Conservation (phyloP, 805 yeast species). For the Saccharomycopsis capsularis region DNA sequence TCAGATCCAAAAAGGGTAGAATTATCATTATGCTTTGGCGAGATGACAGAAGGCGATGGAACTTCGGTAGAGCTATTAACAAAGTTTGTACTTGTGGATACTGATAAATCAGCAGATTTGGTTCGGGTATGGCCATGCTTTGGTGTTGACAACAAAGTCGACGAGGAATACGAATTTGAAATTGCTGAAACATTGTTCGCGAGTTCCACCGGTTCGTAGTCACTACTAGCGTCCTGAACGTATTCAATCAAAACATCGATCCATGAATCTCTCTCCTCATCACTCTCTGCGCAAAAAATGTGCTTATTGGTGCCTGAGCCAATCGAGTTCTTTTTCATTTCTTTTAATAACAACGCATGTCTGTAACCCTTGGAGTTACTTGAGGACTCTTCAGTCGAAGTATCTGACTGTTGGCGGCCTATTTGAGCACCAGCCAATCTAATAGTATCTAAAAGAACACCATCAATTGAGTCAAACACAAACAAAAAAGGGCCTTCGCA, state of each 20-base stretch:
- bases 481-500: conserved; percentile 53
- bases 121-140: conserved; percentile 9
- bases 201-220: conserved; percentile 12
- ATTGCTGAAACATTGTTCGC: conserved; percentile 1
- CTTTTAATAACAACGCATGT: conserved; percentile 55
- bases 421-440: conserved; percentile 45
- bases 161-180: conserved; percentile 8
- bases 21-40: conserved; percentile 12
- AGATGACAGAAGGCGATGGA: conserved; percentile 5
- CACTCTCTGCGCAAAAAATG: conserved; percentile 72
- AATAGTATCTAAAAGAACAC: conserved; percentile 46
- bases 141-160: conserved; percentile 6
- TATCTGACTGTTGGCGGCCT: conserved; percentile 39
- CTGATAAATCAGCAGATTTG: conserved; percentile 11
- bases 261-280: conserved; percentile 71
- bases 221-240: conserved; percentile 18
- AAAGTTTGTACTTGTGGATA: background rate
- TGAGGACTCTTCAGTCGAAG: conserved; percentile 26
- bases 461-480: conserved; percentile 51
- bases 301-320: conserved; percentile 39
- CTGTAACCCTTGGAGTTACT: conserved; percentile 36
- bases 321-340: conserved; percentile 32
- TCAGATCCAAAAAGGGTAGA: conserved; percentile 12
- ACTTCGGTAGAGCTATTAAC: conserved; percentile 1
- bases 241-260: conserved; percentile 39